These are phyloP conservation scores for Boletus bicolor DNA, from an alignment of 768 basidiomycete genomes.

Conservation along the genomic window DNA sequence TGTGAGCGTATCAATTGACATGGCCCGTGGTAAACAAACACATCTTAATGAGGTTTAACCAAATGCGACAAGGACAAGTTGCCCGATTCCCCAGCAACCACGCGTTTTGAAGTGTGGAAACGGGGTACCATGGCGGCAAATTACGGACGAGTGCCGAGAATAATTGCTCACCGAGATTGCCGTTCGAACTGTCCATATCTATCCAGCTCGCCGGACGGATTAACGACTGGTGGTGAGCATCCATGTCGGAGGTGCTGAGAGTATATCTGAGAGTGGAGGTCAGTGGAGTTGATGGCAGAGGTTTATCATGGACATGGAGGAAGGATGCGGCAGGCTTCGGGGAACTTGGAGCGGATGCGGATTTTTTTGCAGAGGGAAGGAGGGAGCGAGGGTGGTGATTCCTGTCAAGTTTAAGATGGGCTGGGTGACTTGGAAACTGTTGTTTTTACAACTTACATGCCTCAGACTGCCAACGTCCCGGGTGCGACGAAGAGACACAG, in stretches of 20 bases:
- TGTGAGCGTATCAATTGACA: conserved; percentile 17
- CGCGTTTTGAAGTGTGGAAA: conserved; percentile 15
- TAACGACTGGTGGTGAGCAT: conserved; percentile 20
- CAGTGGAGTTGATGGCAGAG: conserved; percentile 40
- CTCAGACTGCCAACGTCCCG: not conserved
- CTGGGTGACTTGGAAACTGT: not conserved
- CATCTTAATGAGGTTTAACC: conserved; percentile 10
- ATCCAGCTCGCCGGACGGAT: conserved; percentile 27
- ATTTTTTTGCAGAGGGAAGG: conserved; percentile 20
- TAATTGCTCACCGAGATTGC: conserved; percentile 21
- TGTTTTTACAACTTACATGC: conserved; percentile 22
- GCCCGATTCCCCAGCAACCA: not conserved
- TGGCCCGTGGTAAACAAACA: conserved; percentile 23
- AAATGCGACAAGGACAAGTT: conserved; percentile 3
- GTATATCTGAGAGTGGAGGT: conserved; percentile 20
- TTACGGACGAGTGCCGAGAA: conserved; percentile 4
- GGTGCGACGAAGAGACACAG: conserved; percentile 1
- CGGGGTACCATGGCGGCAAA: conserved; percentile 10
- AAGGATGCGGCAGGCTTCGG: conserved; percentile 13
- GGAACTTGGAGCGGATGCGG: conserved; percentile 28
- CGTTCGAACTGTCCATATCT: conserved; percentile 8
- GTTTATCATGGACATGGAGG: conserved; percentile 32
- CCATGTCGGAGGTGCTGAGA: conserved; percentile 27
- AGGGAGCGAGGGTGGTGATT: conserved; percentile 23
- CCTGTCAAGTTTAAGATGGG: conserved; percentile 10